Evolutionary conservation across 495 filamentous ascomycete genomes (phyloP).

Genomic region (Aspergillus funiculosus): DNA sequence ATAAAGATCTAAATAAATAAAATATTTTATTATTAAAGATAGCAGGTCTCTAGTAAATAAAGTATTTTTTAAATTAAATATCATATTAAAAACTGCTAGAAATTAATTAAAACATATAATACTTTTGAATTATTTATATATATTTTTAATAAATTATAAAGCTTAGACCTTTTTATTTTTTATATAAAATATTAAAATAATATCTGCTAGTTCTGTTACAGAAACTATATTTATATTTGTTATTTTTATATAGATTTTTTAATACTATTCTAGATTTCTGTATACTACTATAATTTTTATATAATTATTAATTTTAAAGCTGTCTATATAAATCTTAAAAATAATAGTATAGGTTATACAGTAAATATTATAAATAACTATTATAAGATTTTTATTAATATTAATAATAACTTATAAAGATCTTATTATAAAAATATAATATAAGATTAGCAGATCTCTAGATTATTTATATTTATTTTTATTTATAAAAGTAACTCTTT

Average conservation of each 20-base stretch:
- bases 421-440: background rate
- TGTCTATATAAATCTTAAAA: too few relatives aligned
- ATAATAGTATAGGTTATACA: too few relatives aligned
- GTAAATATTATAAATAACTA: too few relatives aligned
- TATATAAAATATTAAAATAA: background rate
- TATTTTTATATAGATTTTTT: too few relatives aligned
- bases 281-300: too few relatives aligned
- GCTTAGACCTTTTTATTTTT: background rate
- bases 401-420: too few relatives aligned
- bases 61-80: background rate
- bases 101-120: background rate
- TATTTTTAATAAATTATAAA: background rate
- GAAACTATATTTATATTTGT: too few relatives aligned
- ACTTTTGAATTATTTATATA: conserved; percentile 3
- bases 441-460: background rate
- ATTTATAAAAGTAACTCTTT: background rate
- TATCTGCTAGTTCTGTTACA: background rate
- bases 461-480: background rate
- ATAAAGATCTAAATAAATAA: too few relatives aligned
- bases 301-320: too few relatives aligned
- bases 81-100: background rate
- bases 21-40: too few relatives aligned
- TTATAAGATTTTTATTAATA: too few relatives aligned
- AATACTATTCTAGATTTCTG: too few relatives aligned
- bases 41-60: background rate